A percentile compares a stretch with the other conserved stretches of the same genome.
phyloP scores from a whole-genome alignment of 2,329 filamentous ascomycete genomes.

The Neurospora sp. region DNA sequence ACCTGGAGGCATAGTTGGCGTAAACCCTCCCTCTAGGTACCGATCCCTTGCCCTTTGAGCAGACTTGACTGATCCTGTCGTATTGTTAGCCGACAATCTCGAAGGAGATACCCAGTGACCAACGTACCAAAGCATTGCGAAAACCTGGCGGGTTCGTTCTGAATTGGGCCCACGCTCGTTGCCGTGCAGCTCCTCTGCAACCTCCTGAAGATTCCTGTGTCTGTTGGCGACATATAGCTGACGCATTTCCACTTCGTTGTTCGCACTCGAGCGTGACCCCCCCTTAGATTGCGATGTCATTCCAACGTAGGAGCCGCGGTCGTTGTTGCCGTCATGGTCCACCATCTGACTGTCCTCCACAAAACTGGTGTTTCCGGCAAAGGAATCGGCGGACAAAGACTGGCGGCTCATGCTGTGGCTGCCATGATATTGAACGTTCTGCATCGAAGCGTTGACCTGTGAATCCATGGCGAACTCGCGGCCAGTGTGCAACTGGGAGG shows the following conservation, averaged over 20 bases:
- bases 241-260: conserved; percentile 72
- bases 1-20: conserved; percentile 86
- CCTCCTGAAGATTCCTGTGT: conserved; percentile 56
- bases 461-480: conserved; percentile 40
- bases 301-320: conserved; percentile 41
- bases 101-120: neutral
- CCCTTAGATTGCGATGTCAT: conserved; percentile 40
- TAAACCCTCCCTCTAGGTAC: conserved; percentile 91
- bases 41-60: conserved; percentile 67
- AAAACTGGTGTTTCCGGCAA: conserved; percentile 41
- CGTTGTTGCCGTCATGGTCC: conserved; percentile 49
- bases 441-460: conserved; percentile 36
- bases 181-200: conserved; percentile 65
- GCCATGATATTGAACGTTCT: conserved; percentile 33
- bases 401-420: conserved; percentile 32
- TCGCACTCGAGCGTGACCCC: conserved; percentile 56
- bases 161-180: conserved; percentile 74
- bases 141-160: conserved; percentile 74
- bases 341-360: conserved; percentile 51
- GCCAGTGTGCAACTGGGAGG: conserved; percentile 43
- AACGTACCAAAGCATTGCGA: conserved; percentile 77
- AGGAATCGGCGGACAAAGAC: conserved; percentile 44
- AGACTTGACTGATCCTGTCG: conserved; percentile 61
- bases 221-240: conserved; percentile 63
- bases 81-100: conserved; percentile 2